Conservation (phyloP, 495 filamentous ascomycete species). For the Trypethelium eluteriae region DNA sequence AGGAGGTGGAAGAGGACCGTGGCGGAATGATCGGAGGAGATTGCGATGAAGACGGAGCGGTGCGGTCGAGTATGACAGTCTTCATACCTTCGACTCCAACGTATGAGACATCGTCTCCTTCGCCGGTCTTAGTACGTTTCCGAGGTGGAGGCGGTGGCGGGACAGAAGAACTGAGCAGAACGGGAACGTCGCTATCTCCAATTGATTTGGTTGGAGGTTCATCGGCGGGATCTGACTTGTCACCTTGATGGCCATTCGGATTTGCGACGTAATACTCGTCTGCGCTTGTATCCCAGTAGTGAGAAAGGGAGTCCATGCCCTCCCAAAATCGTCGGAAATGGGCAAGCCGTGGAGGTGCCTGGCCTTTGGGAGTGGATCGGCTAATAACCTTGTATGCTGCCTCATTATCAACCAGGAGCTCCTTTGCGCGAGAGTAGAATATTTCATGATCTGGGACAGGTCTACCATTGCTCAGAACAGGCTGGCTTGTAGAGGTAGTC, state of each 20-base stretch:
- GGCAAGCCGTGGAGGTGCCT: conserved; percentile 41
- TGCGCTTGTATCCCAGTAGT: conserved; percentile 57
- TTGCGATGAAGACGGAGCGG: background rate
- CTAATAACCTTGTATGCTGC: conserved; percentile 48
- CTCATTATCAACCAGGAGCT: conserved; percentile 50
- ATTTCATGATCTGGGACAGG: conserved; percentile 43
- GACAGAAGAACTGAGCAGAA: background rate
- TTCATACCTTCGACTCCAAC: background rate
- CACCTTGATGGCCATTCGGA: conserved; percentile 5
- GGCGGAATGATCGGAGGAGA: background rate
- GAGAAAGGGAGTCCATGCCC: conserved; percentile 49
- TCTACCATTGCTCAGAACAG: conserved; percentile 44
- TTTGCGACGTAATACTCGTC: conserved; percentile 44
- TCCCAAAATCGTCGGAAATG: conserved; percentile 57
- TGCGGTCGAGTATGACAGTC: background rate
- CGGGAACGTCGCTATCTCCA: background rate
- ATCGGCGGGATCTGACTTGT: background rate
- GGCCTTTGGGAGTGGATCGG: conserved; percentile 39
- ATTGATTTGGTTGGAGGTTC: background rate
- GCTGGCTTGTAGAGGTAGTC: conserved; percentile 19
- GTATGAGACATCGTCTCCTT: background rate
- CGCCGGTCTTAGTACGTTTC: background rate
- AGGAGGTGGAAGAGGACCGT: background rate
- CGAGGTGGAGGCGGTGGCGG: background rate
- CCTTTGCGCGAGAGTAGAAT: conserved; percentile 43